Conservation (phyloP, 345 rosid genomes). For the Eucalyptus pumila region DNA sequence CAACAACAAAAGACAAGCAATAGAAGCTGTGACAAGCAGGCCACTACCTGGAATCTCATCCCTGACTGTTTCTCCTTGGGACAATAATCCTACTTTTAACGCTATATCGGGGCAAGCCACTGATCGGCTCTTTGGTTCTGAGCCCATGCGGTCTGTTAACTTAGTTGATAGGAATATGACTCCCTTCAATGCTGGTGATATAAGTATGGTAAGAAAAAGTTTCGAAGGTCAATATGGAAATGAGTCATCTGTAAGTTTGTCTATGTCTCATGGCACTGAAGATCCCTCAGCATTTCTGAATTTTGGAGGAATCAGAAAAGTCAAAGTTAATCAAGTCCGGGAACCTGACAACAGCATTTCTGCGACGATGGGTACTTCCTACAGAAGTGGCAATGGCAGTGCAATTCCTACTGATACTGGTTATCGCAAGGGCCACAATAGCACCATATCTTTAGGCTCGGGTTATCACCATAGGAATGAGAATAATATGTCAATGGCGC, state of each 20-base stretch:
- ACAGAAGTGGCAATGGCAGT: constrained; percentile 8
- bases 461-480: background rate
- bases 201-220: constrained; percentile 23
- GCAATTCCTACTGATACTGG: constrained; percentile 3
- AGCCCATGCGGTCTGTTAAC: constrained; percentile 9
- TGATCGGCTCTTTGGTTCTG: constrained; percentile 31
- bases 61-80: constrained; percentile 22
- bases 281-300: constrained; percentile 25
- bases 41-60: constrained; percentile 16
- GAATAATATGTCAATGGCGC: background rate
- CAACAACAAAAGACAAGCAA: constrained; percentile 48
- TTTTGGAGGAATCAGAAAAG: constrained; percentile 42
- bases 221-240: constrained; percentile 21
- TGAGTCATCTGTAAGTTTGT: constrained; percentile 19
- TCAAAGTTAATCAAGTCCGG: constrained; percentile 36
- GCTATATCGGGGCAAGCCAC: constrained; percentile 27
- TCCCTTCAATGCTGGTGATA: constrained; percentile 18
- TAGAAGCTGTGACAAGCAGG: constrained; percentile 14
- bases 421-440: constrained; percentile 13
- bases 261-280: constrained; percentile 20
- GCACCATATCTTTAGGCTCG: constrained; percentile 1
- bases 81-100: constrained; percentile 18
- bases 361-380: constrained; percentile 8
- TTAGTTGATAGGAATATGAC: constrained; percentile 24
- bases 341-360: constrained; percentile 18